Conservation (phyloP, 1,284 basidiomycete species). For the Leccinum pachyderme region DNA sequence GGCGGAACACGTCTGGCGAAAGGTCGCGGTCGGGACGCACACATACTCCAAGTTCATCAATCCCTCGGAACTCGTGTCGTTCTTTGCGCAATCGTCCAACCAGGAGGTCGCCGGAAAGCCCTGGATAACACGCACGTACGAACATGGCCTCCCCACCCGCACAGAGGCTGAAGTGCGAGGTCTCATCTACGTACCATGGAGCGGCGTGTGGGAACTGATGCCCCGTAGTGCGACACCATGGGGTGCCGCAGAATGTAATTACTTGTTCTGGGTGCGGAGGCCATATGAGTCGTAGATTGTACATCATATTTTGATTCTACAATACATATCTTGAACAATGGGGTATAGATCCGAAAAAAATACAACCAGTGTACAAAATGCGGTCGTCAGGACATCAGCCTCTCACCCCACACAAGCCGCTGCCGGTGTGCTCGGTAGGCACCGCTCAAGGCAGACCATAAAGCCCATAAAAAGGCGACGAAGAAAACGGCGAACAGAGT, state of each 20-base stretch:
- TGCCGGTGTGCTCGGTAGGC: conserved; percentile 69
- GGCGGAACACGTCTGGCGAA: conserved; percentile 81
- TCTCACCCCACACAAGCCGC: conserved; percentile 72
- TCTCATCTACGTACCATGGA: conserved; percentile 79
- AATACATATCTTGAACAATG: conserved; percentile 8
- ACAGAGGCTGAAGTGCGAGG: conserved; percentile 80
- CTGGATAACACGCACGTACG: conserved; percentile 45
- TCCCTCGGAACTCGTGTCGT: conserved; percentile 83
- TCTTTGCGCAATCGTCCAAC: conserved; percentile 55
- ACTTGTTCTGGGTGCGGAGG: conserved; percentile 78
- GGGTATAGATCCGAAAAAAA: neutral
- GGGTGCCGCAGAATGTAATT: conserved; percentile 73
- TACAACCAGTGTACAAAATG: neutral
- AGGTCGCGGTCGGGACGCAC: conserved; percentile 91
- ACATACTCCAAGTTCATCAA: conserved; percentile 90
- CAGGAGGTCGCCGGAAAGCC: conserved; percentile 27
- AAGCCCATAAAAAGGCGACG: conserved; percentile 53
- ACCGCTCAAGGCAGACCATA: conserved; percentile 60
- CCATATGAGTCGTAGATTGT: conserved; percentile 36
- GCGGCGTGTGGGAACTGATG: conserved; percentile 70
- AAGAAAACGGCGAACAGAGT: conserved; percentile 54
- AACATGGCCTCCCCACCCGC: conserved; percentile 48
- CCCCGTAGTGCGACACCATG: conserved; percentile 52
- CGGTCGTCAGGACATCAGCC: conserved; percentile 55
- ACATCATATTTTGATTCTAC: conserved; percentile 4